Evolutionary conservation across 148 eudicot species (phyloP).

Genomic region (Nyssa sinensis): DNA sequence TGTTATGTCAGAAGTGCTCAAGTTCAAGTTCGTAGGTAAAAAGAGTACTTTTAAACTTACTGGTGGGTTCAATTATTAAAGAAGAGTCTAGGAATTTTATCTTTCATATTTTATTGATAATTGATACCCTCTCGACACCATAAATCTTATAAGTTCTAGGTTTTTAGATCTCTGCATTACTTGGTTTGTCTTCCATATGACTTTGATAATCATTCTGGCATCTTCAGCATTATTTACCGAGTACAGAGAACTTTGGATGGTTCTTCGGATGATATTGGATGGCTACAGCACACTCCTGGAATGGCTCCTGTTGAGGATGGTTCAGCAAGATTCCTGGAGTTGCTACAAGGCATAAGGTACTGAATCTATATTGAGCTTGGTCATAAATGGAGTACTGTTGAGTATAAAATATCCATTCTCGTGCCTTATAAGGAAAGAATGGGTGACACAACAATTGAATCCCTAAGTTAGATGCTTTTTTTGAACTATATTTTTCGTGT

Average conservation of each 20-base stretch:
- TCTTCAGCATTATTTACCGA: conserved; percentile 53
- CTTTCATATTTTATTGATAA: no score
- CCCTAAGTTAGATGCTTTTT: no score
- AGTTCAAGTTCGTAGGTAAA: conserved; percentile 48
- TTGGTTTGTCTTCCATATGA: not conserved
- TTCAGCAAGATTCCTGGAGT: conserved; percentile 73
- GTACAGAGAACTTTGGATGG: conserved; percentile 60
- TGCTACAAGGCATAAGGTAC: conserved; percentile 69
- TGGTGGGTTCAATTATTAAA: not conserved
- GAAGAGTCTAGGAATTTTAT: no score
- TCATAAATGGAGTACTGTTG: no score
- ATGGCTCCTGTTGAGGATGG: conserved; percentile 80
- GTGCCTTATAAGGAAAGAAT: no score
- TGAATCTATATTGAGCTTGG: not conserved
- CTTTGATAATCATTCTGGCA: conserved; percentile 4
- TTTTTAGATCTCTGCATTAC: conserved; percentile 4
- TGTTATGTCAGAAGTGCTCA: conserved; percentile 33
- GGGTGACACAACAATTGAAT: no score
- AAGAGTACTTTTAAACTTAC: not conserved
- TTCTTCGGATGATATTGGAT: conserved; percentile 89
- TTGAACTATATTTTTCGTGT: no score
- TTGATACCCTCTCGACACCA: not conserved
- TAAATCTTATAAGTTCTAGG: not conserved
- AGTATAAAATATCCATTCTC: no score
- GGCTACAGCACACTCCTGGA: conserved; percentile 72